Evolutionary conservation across 768 basidiomycete species (phyloP).

Genomic region (Mycena galopus): DNA sequence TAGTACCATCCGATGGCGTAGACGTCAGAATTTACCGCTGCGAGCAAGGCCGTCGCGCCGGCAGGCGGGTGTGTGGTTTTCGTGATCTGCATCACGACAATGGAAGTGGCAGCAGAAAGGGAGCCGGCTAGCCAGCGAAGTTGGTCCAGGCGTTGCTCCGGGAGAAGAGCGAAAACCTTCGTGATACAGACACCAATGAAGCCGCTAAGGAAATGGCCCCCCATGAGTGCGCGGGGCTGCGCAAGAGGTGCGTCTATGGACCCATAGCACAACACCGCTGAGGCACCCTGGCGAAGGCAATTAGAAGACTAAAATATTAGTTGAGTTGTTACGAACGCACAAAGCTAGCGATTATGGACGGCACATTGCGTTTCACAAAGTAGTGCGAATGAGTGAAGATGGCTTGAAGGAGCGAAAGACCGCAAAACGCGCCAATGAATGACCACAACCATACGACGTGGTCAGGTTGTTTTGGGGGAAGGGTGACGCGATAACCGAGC

Average conservation of each 20-base stretch:
- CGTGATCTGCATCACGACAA: slow-evolving; percentile 67
- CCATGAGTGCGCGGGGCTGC: slow-evolving; percentile 64
- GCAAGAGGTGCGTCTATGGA: slow-evolving; percentile 65
- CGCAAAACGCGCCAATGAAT: slow-evolving; percentile 65
- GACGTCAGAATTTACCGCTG: slow-evolving; percentile 57
- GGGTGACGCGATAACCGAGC: slow-evolving; percentile 58
- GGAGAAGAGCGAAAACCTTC: slow-evolving; percentile 63
- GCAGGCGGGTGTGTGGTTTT: slow-evolving; percentile 68
- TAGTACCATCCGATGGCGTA: slow-evolving; percentile 65
- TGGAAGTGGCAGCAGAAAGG: slow-evolving; percentile 55
- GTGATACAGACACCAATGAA: slow-evolving; percentile 63
- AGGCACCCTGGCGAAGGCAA: slow-evolving; percentile 59
- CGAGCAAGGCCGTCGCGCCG: slow-evolving; percentile 68
- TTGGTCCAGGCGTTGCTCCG: slow-evolving; percentile 56
- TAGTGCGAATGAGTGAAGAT: slow-evolving; percentile 62
- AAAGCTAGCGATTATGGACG: slow-evolving; percentile 62
- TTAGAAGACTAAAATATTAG: background rate
- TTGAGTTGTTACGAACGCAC: slow-evolving; percentile 46
- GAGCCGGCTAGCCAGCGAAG: slow-evolving; percentile 64
- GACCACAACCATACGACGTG: slow-evolving; percentile 65
- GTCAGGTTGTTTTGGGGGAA: slow-evolving; percentile 47
- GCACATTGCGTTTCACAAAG: slow-evolving; percentile 60
- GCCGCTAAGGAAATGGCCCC: slow-evolving; percentile 66
- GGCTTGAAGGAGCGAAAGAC: slow-evolving; percentile 63
- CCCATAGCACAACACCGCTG: slow-evolving; percentile 68